Evolutionary conservation across 2,329 filamentous ascomycete species (phyloP).

Genomic region (Xylariaceae sp.): DNA sequence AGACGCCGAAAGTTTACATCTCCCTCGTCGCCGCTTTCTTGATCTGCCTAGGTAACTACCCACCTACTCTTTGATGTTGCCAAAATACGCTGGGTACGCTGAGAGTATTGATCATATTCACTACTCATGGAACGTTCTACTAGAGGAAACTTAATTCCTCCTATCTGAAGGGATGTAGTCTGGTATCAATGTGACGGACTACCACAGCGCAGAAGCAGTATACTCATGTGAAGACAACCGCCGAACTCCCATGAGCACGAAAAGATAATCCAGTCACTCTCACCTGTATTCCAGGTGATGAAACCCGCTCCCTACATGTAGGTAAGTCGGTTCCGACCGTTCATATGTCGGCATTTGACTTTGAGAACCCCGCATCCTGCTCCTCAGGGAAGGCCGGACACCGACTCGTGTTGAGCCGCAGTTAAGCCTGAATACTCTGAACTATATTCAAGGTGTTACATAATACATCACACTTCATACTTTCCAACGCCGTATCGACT

Average conservation of each 20-base stretch:
- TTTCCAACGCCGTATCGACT: too few species aligned
- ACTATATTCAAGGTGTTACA: not conserved
- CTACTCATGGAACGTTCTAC: too few species aligned
- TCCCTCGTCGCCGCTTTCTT: not conserved
- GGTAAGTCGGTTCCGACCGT: not conserved
- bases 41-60: not conserved
- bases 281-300: not conserved
- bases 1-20: not conserved
- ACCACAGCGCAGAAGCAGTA: too few species aligned
- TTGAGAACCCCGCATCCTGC: slow-evolving; percentile 7
- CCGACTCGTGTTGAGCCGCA: too few species aligned
- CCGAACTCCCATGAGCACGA: not conserved
- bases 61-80: too few species aligned
- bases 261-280: not conserved
- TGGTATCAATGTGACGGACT: too few species aligned
- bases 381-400: not conserved
- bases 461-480: too few species aligned
- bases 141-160: too few species aligned
- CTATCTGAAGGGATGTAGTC: too few species aligned
- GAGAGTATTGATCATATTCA: not conserved
- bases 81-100: not conserved
- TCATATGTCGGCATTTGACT: not conserved
- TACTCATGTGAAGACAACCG: not conserved
- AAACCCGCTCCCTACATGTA: not conserved
- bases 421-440: not conserved